phyloP scores from a whole-genome alignment of 2,329 filamentous ascomycete species.

The Apiospora kogelbergensis region DNA sequence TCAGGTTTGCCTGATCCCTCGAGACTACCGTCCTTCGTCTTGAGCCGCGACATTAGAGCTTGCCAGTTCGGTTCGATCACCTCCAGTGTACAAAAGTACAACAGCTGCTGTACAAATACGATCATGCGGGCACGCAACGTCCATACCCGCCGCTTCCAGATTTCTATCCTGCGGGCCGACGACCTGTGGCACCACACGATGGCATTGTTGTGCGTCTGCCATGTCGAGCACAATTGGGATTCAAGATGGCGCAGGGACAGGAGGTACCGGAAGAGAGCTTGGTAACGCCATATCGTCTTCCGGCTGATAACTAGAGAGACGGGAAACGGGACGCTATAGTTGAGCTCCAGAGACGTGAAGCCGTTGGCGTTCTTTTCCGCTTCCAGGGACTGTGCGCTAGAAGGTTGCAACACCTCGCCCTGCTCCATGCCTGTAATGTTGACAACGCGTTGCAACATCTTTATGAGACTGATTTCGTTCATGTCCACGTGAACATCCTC shows the following conservation, averaged over 20 bases:
- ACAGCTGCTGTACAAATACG: slow-evolving; percentile 92
- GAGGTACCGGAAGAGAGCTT: slow-evolving; percentile 92
- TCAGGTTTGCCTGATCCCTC: slow-evolving; percentile 39
- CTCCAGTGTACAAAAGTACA: slow-evolving; percentile 96
- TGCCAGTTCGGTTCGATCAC: slow-evolving; percentile 99
- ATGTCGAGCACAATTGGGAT: slow-evolving; percentile 79
- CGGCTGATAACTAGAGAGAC: slow-evolving; percentile 93
- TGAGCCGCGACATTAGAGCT: slow-evolving; percentile 84
- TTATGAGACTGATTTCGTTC: slow-evolving; percentile 91
- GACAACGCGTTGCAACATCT: slow-evolving; percentile 92
- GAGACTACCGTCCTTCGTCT: slow-evolving; percentile 53
- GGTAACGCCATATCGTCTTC: slow-evolving; percentile 95
- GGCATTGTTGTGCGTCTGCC: slow-evolving; percentile 85
- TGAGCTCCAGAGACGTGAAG: slow-evolving; percentile 89
- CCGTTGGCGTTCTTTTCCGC: slow-evolving; percentile 85
- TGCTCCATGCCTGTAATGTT: slow-evolving; percentile 95
- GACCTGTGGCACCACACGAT: slow-evolving; percentile 81
- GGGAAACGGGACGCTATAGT: slow-evolving; percentile 93
- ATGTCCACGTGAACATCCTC: slow-evolving; percentile 97
- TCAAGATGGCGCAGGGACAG: slow-evolving; percentile 88
- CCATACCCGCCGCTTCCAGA: slow-evolving; percentile 92
- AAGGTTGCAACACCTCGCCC: slow-evolving; percentile 76
- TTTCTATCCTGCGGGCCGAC: slow-evolving; percentile 70
- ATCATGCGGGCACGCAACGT: slow-evolving; percentile 92
- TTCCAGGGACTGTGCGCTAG: slow-evolving; percentile 67